phyloP scores from a whole-genome alignment of 768 basidiomycete species.

The Gyrodon lividus region DNA sequence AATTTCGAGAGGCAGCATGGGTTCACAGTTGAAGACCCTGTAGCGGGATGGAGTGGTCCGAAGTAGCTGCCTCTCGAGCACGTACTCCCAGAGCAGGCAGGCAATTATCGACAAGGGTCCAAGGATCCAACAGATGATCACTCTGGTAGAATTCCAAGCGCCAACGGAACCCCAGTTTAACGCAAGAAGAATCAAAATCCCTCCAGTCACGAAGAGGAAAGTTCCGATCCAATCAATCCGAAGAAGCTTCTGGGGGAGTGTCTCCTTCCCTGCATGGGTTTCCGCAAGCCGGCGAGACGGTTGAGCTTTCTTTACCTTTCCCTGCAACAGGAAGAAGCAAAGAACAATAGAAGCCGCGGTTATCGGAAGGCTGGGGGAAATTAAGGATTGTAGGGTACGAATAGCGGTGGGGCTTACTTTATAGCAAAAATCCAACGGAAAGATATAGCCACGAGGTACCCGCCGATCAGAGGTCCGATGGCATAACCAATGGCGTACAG shows the following conservation, averaged over 20 bases:
- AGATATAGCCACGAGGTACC: conserved; percentile 33
- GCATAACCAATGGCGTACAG: conserved; percentile 40
- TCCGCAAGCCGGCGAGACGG: conserved; percentile 6
- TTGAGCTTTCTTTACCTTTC: conserved; percentile 28
- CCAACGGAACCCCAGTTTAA: conserved; percentile 42
- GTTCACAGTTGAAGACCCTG: conserved; percentile 25
- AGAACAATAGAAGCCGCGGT: conserved; percentile 32
- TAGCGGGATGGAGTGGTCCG: not conserved
- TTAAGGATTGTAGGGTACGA: not conserved
- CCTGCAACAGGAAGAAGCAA: conserved; percentile 36
- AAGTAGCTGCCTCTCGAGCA: conserved; percentile 27
- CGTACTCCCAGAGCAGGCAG: conserved; percentile 37
- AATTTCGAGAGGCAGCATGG: conserved; percentile 40
- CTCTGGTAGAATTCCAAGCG: conserved; percentile 33
- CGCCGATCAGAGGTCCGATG: conserved; percentile 41
- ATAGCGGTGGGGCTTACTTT: conserved; percentile 36
- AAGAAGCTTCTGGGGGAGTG: conserved; percentile 27
- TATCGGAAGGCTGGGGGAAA: conserved; percentile 33
- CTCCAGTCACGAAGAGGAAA: conserved; percentile 35
- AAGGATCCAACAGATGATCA: conserved; percentile 45
- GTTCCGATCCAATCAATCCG: conserved; percentile 43
- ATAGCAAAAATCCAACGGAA: conserved; percentile 48
- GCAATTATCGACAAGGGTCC: conserved; percentile 39
- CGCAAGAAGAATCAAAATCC: conserved; percentile 41
- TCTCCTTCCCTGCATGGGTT: conserved; percentile 2